These are phyloP conservation scores for Colletotrichum tropicale DNA, from an alignment of 2,329 filamentous ascomycete genomes.

Conservation along the genomic window DNA sequence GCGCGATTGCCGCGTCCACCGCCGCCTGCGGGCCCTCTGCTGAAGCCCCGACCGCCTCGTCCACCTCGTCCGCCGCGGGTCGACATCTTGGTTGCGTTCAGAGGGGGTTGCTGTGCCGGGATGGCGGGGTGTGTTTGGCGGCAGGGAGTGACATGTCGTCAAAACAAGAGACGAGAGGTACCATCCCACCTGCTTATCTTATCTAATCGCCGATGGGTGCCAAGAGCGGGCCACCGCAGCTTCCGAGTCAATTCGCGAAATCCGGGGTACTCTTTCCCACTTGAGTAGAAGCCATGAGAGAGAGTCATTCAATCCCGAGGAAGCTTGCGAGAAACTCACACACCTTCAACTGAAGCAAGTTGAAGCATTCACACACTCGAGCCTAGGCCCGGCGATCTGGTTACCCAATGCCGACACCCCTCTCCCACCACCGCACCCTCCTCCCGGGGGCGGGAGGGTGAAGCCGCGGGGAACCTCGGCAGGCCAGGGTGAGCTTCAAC, in stretches of 20 bases:
- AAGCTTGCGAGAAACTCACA: rapidly evolving
- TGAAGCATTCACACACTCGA: not conserved
- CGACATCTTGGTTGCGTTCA: not conserved
- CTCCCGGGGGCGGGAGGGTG: not conserved
- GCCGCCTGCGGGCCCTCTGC: not conserved
- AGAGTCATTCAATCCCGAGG: rapidly evolving
- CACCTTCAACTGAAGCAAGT: not conserved
- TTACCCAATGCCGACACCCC: not conserved
- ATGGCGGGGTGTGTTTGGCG: not conserved
- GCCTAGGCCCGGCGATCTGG: not conserved
- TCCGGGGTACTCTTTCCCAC: not conserved
- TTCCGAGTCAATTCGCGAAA: not conserved
- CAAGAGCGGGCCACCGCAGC: not conserved
- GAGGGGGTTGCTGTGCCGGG: not conserved
- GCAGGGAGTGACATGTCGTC: slow-evolving; percentile 1
- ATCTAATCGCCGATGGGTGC: slow-evolving; percentile 14
- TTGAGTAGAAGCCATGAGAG: rapidly evolving
- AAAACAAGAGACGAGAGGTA: slow-evolving; percentile 15
- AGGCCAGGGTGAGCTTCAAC: not conserved
- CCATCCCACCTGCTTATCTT: slow-evolving; percentile 18
- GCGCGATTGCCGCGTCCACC: slow-evolving; percentile 30
- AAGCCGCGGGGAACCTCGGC: slow-evolving; percentile 24
- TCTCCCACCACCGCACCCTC: slow-evolving; percentile 5
- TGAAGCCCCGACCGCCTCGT: not conserved
- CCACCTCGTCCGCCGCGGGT: slow-evolving; percentile 13